phyloP scores from a whole-genome alignment of 2,329 filamentous ascomycete species.

The Chrysoporthe puriensis region DNA sequence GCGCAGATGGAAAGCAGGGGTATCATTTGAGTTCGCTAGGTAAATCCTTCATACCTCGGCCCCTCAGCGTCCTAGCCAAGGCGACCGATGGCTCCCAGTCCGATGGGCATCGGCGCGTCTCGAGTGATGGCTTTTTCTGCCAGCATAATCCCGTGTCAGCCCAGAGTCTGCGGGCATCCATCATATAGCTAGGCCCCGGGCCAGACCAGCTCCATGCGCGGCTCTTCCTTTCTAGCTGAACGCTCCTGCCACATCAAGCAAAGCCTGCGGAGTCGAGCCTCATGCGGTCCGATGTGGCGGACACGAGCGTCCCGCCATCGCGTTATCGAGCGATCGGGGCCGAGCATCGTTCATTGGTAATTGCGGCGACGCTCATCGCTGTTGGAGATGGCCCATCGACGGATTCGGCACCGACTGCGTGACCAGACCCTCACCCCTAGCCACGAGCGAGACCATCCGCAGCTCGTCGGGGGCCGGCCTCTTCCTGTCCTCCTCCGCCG shows the following conservation, averaged over 20 bases:
- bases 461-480: conserved; percentile 1
- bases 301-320: background rate
- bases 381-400: background rate
- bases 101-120: too few species aligned
- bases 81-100: background rate
- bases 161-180: background rate
- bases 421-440: background rate
- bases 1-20: background rate
- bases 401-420: background rate
- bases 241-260: background rate
- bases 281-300: background rate
- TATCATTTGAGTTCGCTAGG: background rate
- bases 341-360: background rate
- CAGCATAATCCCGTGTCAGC: too few species aligned
- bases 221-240: background rate
- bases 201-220: background rate
- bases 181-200: background rate
- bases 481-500: conserved; percentile 1
- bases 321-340: background rate
- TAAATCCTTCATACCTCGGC: background rate
- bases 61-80: background rate
- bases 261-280: background rate
- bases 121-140: too few species aligned
- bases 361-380: background rate
- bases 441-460: background rate